A percentile compares a stretch with the other conserved stretches of the same genome.
phyloP scores from a whole-genome alignment of 495 filamentous ascomycete species.

The Trichoderma erinaceum region DNA sequence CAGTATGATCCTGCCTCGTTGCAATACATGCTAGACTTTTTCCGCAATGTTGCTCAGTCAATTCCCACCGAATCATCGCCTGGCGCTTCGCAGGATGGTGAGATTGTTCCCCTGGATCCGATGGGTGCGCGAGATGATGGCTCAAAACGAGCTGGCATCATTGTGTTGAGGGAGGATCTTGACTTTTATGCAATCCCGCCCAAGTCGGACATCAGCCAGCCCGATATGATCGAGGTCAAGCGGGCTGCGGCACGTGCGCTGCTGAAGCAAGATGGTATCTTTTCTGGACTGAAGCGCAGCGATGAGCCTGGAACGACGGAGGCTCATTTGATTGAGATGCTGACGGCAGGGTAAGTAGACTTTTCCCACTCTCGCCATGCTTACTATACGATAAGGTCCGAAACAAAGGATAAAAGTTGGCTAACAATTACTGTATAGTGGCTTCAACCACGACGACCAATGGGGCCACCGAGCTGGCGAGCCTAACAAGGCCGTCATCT shows the following conservation, averaged over 20 bases:
- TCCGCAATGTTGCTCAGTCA: slow-evolving; percentile 88
- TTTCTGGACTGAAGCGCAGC: slow-evolving; percentile 87
- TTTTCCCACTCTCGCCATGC: not conserved
- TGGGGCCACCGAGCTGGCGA: slow-evolving; percentile 97
- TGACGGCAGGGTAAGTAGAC: slow-evolving; percentile 85
- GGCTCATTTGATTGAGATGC: slow-evolving; percentile 98
- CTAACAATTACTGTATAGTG: slow-evolving; percentile 44
- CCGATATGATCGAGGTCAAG: slow-evolving; percentile 96
- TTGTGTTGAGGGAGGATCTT: slow-evolving; percentile 91
- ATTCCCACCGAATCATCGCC: slow-evolving; percentile 70
- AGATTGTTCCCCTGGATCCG: slow-evolving; percentile 57
- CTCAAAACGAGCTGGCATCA: slow-evolving; percentile 85
- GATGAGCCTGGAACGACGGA: slow-evolving; percentile 95
- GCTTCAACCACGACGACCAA: slow-evolving; percentile 88
- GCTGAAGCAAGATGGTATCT: slow-evolving; percentile 89
- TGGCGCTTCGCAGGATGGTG: slow-evolving; percentile 52
- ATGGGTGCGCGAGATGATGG: slow-evolving; percentile 46
- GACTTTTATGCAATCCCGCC: slow-evolving; percentile 99
- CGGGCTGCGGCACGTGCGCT: slow-evolving; percentile 82
- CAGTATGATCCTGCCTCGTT: slow-evolving; percentile 95
- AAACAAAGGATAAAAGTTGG: not conserved
- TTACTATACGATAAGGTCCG: slow-evolving; percentile 7
- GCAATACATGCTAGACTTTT: slow-evolving; percentile 99
- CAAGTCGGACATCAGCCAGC: slow-evolving; percentile 69
- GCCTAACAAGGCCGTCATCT: slow-evolving; percentile 97